Base-by-base conservation (phyloP, 371 early-diverging fungal genomes). In the Mortierella sp. region DNA sequence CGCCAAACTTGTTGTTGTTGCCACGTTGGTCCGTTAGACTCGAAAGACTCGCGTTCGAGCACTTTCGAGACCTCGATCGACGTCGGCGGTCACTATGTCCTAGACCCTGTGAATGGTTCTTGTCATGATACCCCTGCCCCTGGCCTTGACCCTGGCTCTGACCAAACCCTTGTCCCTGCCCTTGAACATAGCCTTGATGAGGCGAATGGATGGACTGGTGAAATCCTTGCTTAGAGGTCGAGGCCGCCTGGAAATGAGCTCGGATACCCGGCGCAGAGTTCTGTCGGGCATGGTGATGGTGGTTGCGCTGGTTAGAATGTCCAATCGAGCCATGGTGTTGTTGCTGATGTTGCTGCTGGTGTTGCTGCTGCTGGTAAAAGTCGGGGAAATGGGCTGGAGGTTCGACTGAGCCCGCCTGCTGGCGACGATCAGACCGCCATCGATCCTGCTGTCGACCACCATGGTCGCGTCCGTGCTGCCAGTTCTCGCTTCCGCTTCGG, bases 11-110 rank as follows among this genome's bases (percentile, higher is more conserved):
- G 67, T 52, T 64, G 8, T 68, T 67, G 26, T 65, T 43, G 10
- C 58, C 61, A 24, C 70, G 64, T 39, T 73, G 76, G 29, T 80
- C 73, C 7, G 45, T 13, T 44, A 71, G 65, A 24, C 77, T 52
- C 4, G 73, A 73, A 29, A 73, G 77, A 45, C 77, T 80, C 9
- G 81, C 55, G 26, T 76, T 80, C 26, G 77, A 77, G 22, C 70
- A 63, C 37, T 80, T 80, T 22, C 81, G 66, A 13, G 81, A 77
- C 34, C 81, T 70, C 19, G 77, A 70, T 50, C 68, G 73, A 14
- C 81, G 77, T 55, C 81, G 47, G 5, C 76, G 73, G n/a, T 76
- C 81, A n/a, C 61, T 26, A 11, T 68, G 66, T 26, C 77, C 77
- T 2, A 48, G 45, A 5, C 73, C 73, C n/a, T 72, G 64, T 16